A percentile compares a stretch with the other conserved stretches of the same genome.
phyloP scores from a whole-genome alignment of 1,284 basidiomycete species.

The Leccinum subrobustum region DNA sequence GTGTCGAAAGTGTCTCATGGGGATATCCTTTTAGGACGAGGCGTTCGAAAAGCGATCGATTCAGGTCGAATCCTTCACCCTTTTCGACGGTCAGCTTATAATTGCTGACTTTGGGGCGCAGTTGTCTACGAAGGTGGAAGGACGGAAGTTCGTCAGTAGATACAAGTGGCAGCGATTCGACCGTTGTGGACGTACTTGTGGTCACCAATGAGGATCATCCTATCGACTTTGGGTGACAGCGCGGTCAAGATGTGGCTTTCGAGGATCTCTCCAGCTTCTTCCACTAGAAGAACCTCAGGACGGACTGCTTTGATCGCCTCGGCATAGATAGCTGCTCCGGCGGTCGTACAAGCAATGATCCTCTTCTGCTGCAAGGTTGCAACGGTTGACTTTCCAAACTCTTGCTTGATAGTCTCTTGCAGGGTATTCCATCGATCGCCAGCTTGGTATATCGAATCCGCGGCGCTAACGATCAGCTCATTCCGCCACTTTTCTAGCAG shows the following conservation, averaged over 20 bases:
- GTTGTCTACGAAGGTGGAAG: conserved; percentile 42
- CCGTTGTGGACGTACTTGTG: conserved; percentile 52
- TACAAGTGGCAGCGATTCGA: neutral
- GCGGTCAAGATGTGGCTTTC: conserved; percentile 65
- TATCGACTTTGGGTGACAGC: conserved; percentile 41
- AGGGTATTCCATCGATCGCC: conserved; percentile 41
- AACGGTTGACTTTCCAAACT: conserved; percentile 36
- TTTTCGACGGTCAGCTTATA: conserved; percentile 62
- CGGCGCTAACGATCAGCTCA: conserved; percentile 29
- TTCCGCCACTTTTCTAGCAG: conserved; percentile 40
- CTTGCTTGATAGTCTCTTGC: conserved; percentile 36
- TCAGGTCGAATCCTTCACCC: conserved; percentile 58
- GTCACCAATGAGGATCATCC: conserved; percentile 65
- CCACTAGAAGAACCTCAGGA: conserved; percentile 55
- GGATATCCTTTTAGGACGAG: conserved; percentile 47
- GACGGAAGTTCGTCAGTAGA: too few relatives aligned
- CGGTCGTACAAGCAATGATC: conserved; percentile 66
- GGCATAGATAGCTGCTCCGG: conserved; percentile 59
- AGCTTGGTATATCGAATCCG: conserved; percentile 35
- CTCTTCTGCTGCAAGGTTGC: conserved; percentile 42
- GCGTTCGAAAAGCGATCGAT: conserved; percentile 44
- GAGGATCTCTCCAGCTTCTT: conserved; percentile 69
- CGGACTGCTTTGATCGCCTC: conserved; percentile 41
- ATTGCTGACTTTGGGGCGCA: conserved; percentile 62
- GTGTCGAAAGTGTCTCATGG: conserved; percentile 48